Evolutionary conservation across 2,329 filamentous ascomycete genomes (phyloP).

Genomic region (Phyllosticta capitalensis): DNA sequence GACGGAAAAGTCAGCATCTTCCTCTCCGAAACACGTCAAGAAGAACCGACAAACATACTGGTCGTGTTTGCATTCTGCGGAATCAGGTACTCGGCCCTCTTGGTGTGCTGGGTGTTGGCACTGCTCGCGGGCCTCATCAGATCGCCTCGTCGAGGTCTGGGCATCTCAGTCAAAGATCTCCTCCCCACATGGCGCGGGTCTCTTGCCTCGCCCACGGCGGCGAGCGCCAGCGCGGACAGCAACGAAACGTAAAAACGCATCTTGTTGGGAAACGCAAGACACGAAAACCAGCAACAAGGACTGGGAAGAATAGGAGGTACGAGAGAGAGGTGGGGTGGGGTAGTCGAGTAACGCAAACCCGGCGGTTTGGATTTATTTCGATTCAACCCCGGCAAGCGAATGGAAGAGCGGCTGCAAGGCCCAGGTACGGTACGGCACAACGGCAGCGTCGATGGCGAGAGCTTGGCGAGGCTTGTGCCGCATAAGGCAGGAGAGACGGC

Average conservation of each 20-base stretch:
- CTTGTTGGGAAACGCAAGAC: not conserved
- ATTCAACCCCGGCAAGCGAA: not conserved
- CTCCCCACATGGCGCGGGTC: not conserved
- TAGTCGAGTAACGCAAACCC: not conserved
- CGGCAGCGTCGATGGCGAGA: not conserved
- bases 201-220: slow-evolving; percentile 15
- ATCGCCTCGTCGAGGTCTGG: slow-evolving; percentile 19
- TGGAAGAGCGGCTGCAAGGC: not conserved
- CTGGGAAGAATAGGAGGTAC: not conserved
- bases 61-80: slow-evolving; percentile 34
- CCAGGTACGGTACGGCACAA: too few relatives aligned
- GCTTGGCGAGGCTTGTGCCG: not conserved
- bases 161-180: slow-evolving; percentile 14
- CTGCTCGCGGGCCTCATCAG: slow-evolving; percentile 12
- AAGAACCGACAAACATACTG: slow-evolving; percentile 19
- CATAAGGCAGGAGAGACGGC: not conserved
- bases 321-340: not conserved
- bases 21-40: slow-evolving; percentile 28
- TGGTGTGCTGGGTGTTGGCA: not conserved
- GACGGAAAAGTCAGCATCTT: slow-evolving; percentile 26
- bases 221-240: not conserved
- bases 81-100: slow-evolving; percentile 22
- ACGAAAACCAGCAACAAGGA: not conserved
- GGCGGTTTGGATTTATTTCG: not conserved
- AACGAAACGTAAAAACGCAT: not conserved